Evolutionary conservation across 768 basidiomycete species (phyloP).

Genomic region (Tephrocybe sp.): DNA sequence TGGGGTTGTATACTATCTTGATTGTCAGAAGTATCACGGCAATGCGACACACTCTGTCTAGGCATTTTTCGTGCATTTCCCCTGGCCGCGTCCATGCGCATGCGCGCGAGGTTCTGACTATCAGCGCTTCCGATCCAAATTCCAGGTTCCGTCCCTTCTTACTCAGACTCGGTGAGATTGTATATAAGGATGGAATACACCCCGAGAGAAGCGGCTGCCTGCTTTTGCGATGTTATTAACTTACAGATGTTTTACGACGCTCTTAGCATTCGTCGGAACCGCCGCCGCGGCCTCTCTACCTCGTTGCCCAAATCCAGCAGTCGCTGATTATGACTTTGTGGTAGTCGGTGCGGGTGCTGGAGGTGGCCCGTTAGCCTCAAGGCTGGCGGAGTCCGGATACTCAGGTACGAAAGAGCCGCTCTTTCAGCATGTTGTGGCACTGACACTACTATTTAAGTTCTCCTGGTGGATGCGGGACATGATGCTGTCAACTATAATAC

Average conservation of each 20-base stretch:
- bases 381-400: conserved; percentile 21
- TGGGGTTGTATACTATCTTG: background rate
- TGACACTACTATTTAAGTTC: conserved; percentile 14
- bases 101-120: background rate
- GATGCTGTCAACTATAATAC: conserved; percentile 24
- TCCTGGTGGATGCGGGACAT: conserved; percentile 28
- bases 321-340: conserved; percentile 22
- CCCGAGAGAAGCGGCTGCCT: background rate
- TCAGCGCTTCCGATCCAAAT: no score
- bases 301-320: conserved; percentile 1
- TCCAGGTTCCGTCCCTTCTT: no score
- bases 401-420: conserved; percentile 12
- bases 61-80: no score
- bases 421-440: background rate
- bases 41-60: background rate
- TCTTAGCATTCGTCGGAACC: background rate
- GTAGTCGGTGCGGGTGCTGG: conserved; percentile 25
- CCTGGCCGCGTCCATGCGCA: background rate
- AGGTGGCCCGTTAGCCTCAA: conserved; percentile 23
- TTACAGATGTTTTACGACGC: background rate
- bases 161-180: background rate
- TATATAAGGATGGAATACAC: background rate
- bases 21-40: background rate
- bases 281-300: conserved; percentile 1
- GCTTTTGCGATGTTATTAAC: background rate